Conservation (phyloP, 148 eudicot genomes). For the Polygonum maritimum region DNA sequence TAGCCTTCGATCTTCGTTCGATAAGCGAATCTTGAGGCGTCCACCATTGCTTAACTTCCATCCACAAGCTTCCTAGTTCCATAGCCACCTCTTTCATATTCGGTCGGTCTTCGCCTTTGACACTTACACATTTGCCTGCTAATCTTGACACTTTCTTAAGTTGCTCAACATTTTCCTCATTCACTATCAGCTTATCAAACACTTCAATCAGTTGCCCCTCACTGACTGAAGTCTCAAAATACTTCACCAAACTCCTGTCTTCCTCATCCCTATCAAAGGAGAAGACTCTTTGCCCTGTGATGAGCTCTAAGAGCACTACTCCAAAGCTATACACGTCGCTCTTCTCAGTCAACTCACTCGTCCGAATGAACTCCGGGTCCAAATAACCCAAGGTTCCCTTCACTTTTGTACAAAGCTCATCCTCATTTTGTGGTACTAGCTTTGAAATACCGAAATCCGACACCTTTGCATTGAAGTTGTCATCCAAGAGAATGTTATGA, state of each 20-base stretch:
- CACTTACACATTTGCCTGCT: slow-evolving; percentile 22
- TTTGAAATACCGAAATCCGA: slow-evolving; percentile 31
- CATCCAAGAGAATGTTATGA: slow-evolving; percentile 27
- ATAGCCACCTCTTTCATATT: slow-evolving; percentile 28
- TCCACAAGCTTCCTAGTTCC: slow-evolving; percentile 18
- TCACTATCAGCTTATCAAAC: slow-evolving; percentile 15
- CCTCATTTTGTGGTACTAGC: slow-evolving; percentile 19
- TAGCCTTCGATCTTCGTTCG: neutral
- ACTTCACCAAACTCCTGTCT: slow-evolving; percentile 1
- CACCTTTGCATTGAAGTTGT: slow-evolving; percentile 25
- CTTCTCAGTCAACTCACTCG: slow-evolving; percentile 24
- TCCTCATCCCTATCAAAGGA: neutral
- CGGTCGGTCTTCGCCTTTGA: slow-evolving; percentile 27
- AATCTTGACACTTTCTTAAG: slow-evolving; percentile 16
- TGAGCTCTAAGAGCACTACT: slow-evolving; percentile 30
- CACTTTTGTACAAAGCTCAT: slow-evolving; percentile 23
- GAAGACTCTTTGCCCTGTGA: slow-evolving; percentile 20
- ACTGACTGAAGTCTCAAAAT: neutral
- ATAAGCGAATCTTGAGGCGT: neutral
- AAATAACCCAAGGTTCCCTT: slow-evolving; percentile 34
- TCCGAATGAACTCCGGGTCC: slow-evolving; percentile 32
- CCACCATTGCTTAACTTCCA: neutral
- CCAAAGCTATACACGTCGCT: slow-evolving; percentile 43
- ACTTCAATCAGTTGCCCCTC: slow-evolving; percentile 8
- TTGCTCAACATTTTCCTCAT: slow-evolving; percentile 14